Percentiles rank a stretch among this genome's conserved stretches.
phyloP scores from a whole-genome alignment of 495 filamentous ascomycete species.

The Barbatosphaeria neglecta region DNA sequence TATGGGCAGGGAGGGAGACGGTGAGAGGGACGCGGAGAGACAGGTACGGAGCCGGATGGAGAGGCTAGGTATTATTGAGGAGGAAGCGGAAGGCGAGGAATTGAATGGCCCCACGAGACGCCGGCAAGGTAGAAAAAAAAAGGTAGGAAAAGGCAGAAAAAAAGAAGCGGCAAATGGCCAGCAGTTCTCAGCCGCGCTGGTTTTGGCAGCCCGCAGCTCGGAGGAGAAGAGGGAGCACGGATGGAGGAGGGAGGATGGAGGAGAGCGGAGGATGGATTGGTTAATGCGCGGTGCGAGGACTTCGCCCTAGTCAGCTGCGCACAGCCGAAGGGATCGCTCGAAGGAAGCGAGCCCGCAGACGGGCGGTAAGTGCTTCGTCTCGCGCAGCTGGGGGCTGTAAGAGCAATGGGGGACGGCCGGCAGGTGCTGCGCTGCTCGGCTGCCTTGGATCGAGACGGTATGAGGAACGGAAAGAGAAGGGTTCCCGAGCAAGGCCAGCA shows the following conservation, averaged over 20 bases:
- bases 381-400: not conserved
- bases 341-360: not conserved
- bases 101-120: not conserved
- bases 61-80: not conserved
- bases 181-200: not conserved
- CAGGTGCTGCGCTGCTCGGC: too few relatives aligned
- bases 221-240: not conserved
- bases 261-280: too few relatives aligned
- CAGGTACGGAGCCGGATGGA: not conserved
- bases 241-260: too few relatives aligned
- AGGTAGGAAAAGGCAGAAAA: not conserved
- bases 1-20: constrained; percentile 3
- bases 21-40: not conserved
- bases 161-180: not conserved
- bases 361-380: not conserved
- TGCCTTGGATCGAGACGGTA: too few relatives aligned
- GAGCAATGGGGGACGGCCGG: not conserved
- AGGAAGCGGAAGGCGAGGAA: not conserved
- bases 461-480: not conserved
- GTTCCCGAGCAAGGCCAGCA: not conserved
- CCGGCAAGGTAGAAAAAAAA: not conserved
- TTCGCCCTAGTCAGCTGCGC: not conserved
- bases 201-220: not conserved
- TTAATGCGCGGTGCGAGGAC: too few relatives aligned
- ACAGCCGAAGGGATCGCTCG: not conserved